phyloP scores from a whole-genome alignment of 2,329 filamentous ascomycete species.

The Alternaria angustiovoidea region DNA sequence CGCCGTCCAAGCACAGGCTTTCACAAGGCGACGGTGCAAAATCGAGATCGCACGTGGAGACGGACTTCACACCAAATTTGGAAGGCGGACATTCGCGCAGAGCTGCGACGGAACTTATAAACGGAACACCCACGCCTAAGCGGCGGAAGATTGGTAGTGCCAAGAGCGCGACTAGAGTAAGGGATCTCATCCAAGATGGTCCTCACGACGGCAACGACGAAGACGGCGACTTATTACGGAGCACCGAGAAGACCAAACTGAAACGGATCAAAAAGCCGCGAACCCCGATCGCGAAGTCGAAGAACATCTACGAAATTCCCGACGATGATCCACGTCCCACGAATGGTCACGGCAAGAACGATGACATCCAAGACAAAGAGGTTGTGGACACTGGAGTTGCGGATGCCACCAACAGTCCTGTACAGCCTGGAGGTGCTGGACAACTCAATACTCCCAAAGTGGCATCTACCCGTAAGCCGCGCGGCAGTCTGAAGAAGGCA shows the following conservation, averaged over 20 bases:
- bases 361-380: not conserved
- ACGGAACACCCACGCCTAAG: constrained; percentile 1
- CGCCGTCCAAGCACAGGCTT: not conserved
- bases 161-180: constrained; percentile 5
- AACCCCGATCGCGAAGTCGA: not conserved
- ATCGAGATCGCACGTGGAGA: too few relatives aligned
- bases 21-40: not conserved
- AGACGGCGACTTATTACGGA: not conserved
- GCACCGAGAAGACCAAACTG: constrained; percentile 3
- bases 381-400: not conserved
- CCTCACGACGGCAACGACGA: not conserved
- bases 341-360: not conserved
- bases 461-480: not conserved
- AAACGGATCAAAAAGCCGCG: constrained; percentile 14
- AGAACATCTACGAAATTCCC: constrained; percentile 8
- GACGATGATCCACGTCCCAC: constrained; percentile 4
- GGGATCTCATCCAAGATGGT: constrained; percentile 2
- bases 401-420: not conserved
- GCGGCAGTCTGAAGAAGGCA: not conserved
- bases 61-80: not conserved
- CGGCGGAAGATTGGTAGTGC: constrained; percentile 9
- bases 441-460: not conserved
- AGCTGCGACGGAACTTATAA: rapidly evolving
- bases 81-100: not conserved
- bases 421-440: not conserved